Evolutionary conservation across 441 rosid genomes (phyloP).

Genomic region (Brassica hybrid): DNA sequence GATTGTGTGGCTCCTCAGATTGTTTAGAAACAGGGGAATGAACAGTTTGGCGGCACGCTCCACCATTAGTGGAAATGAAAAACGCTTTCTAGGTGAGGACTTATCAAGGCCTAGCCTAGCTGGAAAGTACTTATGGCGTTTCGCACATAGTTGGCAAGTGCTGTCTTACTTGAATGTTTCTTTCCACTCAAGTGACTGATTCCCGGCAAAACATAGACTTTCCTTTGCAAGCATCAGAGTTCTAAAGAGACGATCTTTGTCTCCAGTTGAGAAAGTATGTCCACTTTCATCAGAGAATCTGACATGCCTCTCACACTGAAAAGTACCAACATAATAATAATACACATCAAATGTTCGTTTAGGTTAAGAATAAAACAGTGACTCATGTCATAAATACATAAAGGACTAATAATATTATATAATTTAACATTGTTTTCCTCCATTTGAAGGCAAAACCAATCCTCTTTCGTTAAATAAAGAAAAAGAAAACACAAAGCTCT

Average conservation of each 20-base stretch:
- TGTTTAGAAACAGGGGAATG: conserved; percentile 33
- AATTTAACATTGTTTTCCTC: conserved; percentile 15
- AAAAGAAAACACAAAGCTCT: neutral
- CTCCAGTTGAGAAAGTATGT: conserved; percentile 27
- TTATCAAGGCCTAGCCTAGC: conserved; percentile 48
- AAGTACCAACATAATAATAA: neutral
- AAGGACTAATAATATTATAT: neutral
- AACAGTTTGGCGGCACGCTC: conserved; percentile 22
- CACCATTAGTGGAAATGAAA: conserved; percentile 32
- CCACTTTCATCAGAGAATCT: conserved; percentile 47
- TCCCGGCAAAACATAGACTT: conserved; percentile 31
- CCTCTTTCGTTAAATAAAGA: neutral
- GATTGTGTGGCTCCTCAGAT: conserved; percentile 37
- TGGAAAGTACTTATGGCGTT: conserved; percentile 33
- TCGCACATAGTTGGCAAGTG: conserved; percentile 41
- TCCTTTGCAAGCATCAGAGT: conserved; percentile 35
- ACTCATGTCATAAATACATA: conserved; percentile 8
- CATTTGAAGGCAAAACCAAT: conserved; percentile 15
- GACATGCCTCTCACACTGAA: conserved; percentile 16
- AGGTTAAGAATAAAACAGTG: conserved; percentile 22
- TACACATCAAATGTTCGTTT: conserved; percentile 19
- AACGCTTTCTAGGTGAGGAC: conserved; percentile 34
- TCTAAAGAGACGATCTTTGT: conserved; percentile 14
- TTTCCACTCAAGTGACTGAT: neutral
- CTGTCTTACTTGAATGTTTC: neutral